Evolutionary conservation across 768 basidiomycete species (phyloP), one percentile per base, ranked within the genome.

Genomic region (Boletus insuetus): DNA sequence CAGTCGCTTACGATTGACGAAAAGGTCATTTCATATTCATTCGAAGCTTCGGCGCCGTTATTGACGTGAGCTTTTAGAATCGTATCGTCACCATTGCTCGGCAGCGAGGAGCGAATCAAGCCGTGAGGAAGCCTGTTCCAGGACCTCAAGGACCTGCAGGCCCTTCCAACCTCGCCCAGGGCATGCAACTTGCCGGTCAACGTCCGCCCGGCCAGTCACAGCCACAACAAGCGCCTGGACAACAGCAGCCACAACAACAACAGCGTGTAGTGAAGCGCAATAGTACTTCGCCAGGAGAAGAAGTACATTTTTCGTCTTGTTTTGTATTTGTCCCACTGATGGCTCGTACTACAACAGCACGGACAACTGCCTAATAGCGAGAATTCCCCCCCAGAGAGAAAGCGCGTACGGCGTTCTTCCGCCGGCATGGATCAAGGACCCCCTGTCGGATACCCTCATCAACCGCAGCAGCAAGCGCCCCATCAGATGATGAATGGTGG

Each of bases 211-310:
- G 62, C 3, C 66, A 68, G 44, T 52, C 64, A 50, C 74, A 69
- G 55, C 68, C 57, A 31, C 62, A 53, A 0, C 67, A 69, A 42
- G 56, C 51, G 2, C 75, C 64, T 35, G 71, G 64, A 49, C 70
- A 68, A 34, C 59, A 64, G 2, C 68, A 64, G 32, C 61, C 50
- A 9, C 56, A 26, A 34, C 60, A 58, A 17, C 67, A 58, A 11
- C 61, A 67, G 17, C 71, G 65, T 20, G 56, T 66, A 13, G 72
- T 69, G 20, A 84, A 85, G 61, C 77, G 84, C 58, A 83, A 72
- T 58, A 85, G 82, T 64, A 85, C 82, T 12, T 83, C 84, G 7
- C 84, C 84, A 7, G 79, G 77, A 35, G 84, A 84, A 69, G 84
- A 85, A 63, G 84, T 84, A 59, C 59, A 58, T 53, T 43, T 31